Evolutionary conservation across 2,329 filamentous ascomycete species (phyloP).

Genomic region (Alternaria sp.): DNA sequence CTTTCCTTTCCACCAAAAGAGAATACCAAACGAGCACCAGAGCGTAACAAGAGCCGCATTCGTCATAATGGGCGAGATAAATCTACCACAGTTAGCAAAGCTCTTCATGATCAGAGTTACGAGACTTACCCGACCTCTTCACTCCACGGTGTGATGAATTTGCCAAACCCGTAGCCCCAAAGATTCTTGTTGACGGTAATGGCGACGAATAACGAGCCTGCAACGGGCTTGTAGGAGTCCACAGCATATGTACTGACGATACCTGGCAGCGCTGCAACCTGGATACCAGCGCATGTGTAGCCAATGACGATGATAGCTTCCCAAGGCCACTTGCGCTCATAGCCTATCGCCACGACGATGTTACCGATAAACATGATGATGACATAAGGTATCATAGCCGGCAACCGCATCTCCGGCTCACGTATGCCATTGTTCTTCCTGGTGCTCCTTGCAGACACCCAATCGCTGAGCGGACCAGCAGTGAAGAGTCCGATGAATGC

Average conservation of each 20-base stretch:
- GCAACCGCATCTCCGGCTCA: constrained; percentile 65
- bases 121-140: constrained; percentile 52
- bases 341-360: constrained; percentile 62
- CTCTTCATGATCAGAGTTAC: neutral
- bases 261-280: constrained; percentile 66
- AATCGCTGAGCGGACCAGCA: constrained; percentile 63
- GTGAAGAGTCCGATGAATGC: constrained; percentile 62
- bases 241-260: constrained; percentile 67
- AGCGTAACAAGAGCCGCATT: constrained; percentile 62
- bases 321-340: constrained; percentile 62
- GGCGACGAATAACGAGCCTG: constrained; percentile 65
- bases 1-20: constrained; percentile 67
- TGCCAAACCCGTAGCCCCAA: constrained; percentile 66
- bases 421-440: constrained; percentile 61
- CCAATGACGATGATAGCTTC: constrained; percentile 64
- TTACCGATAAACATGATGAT: constrained; percentile 64
- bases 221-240: constrained; percentile 69
- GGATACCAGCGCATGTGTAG: constrained; percentile 63
- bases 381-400: constrained; percentile 64
- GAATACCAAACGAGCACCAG: constrained; percentile 61
- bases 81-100: constrained; percentile 20
- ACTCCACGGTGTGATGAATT: constrained; percentile 63
- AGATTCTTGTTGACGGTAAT: constrained; percentile 70
- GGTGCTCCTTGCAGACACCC: constrained; percentile 62
- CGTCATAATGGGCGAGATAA: constrained; percentile 65